A percentile compares a stretch with the other conserved stretches of the same genome.
Evolutionary conservation across 192 early-diverging fungal genomes (phyloP).

Genomic region (Backusella australiensis): DNA sequence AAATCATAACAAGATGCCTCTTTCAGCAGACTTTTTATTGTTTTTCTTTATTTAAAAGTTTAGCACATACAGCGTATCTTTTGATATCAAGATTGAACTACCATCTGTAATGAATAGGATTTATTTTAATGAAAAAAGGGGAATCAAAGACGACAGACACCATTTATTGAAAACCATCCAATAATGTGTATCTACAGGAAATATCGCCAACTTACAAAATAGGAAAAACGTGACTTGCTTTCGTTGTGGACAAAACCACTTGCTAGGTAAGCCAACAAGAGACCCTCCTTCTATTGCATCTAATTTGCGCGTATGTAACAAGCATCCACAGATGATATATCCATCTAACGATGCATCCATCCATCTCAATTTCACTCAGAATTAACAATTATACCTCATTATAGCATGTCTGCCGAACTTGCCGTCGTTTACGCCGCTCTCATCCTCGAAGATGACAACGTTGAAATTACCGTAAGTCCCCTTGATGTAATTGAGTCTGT

Average conservation of each 20-base stretch:
- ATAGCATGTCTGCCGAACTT: constrained; percentile 42
- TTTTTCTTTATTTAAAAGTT: no score
- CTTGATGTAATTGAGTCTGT: neutral
- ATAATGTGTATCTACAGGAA: no score
- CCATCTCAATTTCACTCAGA: neutral
- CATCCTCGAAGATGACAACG: constrained; percentile 97
- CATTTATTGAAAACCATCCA: no score
- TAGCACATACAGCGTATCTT: no score
- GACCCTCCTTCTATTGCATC: neutral
- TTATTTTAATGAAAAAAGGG: no score
- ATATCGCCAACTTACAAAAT: no score
- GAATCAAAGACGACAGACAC: no score
- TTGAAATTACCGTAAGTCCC: constrained; percentile 89
- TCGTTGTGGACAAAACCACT: neutral
- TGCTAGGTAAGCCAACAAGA: neutral
- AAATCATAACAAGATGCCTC: no score
- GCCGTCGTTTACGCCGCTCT: constrained; percentile 83
- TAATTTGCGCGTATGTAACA: neutral
- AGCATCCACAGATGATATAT: neutral
- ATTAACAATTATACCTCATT: constrained; percentile 4
- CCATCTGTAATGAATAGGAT: no score
- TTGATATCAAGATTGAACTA: no score
- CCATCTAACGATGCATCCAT: constrained; percentile 12
- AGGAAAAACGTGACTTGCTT: neutral
- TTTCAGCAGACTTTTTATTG: no score